Evolutionary conservation across 1,139 yeast genomes (phyloP).

Genomic region (Casaregolazyma suthepensis): DNA sequence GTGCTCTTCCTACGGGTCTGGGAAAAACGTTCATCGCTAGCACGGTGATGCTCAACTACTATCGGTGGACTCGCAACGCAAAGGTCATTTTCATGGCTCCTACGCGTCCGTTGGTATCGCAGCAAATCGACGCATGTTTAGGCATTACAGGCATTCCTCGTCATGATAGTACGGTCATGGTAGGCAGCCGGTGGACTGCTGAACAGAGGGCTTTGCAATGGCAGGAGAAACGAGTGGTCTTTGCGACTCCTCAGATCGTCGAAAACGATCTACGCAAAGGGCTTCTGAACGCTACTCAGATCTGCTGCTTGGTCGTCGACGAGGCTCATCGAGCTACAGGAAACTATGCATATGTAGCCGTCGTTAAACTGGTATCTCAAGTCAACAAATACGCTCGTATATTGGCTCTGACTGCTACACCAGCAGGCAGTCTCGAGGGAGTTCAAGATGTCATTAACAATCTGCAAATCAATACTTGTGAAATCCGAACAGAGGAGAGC

Average conservation of each 20-base stretch:
- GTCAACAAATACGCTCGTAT: slow-evolving; percentile 65
- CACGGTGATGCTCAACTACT: slow-evolving; percentile 85
- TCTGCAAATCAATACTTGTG: slow-evolving; percentile 67
- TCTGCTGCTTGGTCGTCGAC: slow-evolving; percentile 77
- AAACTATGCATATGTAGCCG: slow-evolving; percentile 80
- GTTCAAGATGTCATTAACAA: slow-evolving; percentile 80
- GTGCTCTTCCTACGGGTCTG: slow-evolving; percentile 94
- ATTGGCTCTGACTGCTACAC: slow-evolving; percentile 92
- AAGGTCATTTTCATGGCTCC: slow-evolving; percentile 95
- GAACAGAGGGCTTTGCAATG: slow-evolving; percentile 58
- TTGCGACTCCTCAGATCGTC: slow-evolving; percentile 94
- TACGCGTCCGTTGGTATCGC: slow-evolving; percentile 94
- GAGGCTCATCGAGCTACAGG: slow-evolving; percentile 96
- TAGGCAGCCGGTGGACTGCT: slow-evolving; percentile 43
- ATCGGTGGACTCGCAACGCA: slow-evolving; percentile 70
- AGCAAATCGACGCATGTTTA: slow-evolving; percentile 90
- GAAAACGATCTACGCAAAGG: slow-evolving; percentile 83
- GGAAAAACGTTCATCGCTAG: slow-evolving; percentile 97
- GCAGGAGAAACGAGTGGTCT: slow-evolving; percentile 71
- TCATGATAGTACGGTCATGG: slow-evolving; percentile 67
- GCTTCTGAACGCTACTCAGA: slow-evolving; percentile 61
- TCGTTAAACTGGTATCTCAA: slow-evolving; percentile 58
- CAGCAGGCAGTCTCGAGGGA: slow-evolving; percentile 80
- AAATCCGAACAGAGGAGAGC: slow-evolving; percentile 79
- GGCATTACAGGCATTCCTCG: slow-evolving; percentile 81